Base-by-base conservation (phyloP, 1,139 yeast species). In the Protomyces lactucae-debilis region DNA sequence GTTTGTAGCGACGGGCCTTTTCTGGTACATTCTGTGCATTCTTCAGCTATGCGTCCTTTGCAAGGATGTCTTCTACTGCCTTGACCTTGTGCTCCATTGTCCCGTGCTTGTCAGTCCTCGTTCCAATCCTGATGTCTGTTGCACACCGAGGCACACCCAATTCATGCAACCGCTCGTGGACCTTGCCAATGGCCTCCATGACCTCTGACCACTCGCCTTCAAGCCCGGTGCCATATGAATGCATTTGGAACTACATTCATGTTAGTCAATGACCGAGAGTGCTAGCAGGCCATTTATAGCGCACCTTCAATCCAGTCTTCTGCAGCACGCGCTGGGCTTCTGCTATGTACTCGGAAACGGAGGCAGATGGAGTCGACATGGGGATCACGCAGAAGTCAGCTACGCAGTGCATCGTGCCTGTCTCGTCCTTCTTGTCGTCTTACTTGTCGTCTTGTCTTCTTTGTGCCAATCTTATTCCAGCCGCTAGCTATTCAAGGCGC, bases 121-220 rank as follows among this genome's bases (percentile, higher is more conserved):
- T 61, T 9, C 65, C 65, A 39, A 61, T 61, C 12, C 65, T 45
- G 43, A 61, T 61, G 23, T 61, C 65, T 14, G 65, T 61, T 3
- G 65, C 65, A 35, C 57, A 51, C n/a, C 65, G 52, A n/a, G 65
- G 65, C 8, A 54, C 55, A 12, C 64, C 64, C 9, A 60, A 45
- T 57, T 53, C 64, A 35, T 60, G 64, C n/a, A 59, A 45, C 12
- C 57, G 25, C 23, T 21, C 48, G 36, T 59, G 63, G 2, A 60
- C 64, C 4, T 57, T 57, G 23, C 46, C 59, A 16, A 60, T 60
- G 16, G 64, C 55, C 12, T 56, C 64, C 59, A 54, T 54, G 51
- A 60, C 64, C 10, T 53, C 64, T 14, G 54, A 18, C 54, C 53
- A 60, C 14, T 60, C 59, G 4, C 64, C 64, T 35, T 60, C 64